Percentiles rank a stretch among this genome's conserved stretches.
These are phyloP conservation scores for Aspergillus eucalypticola DNA, from an alignment of 2,329 filamentous ascomycete species.

Conservation along the genomic window DNA sequence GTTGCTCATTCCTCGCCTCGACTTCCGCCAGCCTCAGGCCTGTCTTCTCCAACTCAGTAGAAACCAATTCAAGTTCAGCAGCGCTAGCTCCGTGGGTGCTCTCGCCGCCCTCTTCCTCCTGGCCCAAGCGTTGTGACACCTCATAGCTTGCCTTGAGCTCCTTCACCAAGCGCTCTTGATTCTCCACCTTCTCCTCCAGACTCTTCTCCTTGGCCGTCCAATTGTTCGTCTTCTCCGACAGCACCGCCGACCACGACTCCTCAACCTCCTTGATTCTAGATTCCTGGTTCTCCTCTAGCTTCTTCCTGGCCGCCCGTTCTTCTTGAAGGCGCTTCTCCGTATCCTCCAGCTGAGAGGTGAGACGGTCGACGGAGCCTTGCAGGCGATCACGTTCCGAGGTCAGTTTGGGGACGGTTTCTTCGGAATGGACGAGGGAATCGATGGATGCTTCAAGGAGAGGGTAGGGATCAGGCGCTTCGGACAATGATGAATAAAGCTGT, in stretches of 20 bases:
- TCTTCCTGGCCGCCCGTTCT: conserved; percentile 71
- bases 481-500: conserved; percentile 87
- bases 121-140: conserved; percentile 85
- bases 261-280: conserved; percentile 85
- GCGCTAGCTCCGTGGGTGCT: conserved; percentile 69
- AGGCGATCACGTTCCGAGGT: conserved; percentile 85
- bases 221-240: conserved; percentile 93
- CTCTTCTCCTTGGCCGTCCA: conserved; percentile 92
- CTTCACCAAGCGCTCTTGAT: conserved; percentile 85
- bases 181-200: conserved; percentile 90
- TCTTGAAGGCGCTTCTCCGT: conserved; percentile 76
- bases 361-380: conserved; percentile 72
- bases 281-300: conserved; percentile 76
- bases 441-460: conserved; percentile 94
- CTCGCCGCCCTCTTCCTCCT: conserved; percentile 66
- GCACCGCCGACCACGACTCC: conserved; percentile 80
- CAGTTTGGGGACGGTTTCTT: conserved; percentile 88
- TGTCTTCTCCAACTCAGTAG: conserved; percentile 86
- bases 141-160: conserved; percentile 98
- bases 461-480: conserved; percentile 95
- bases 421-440: conserved; percentile 86
- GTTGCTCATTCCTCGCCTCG: conserved; percentile 89
- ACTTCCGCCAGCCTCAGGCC: conserved; percentile 84
- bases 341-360: conserved; percentile 80
- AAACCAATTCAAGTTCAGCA: conserved; percentile 91